Evolutionary conservation across 768 basidiomycete species (phyloP).

Genomic region (Kwoniella dendrophila): DNA sequence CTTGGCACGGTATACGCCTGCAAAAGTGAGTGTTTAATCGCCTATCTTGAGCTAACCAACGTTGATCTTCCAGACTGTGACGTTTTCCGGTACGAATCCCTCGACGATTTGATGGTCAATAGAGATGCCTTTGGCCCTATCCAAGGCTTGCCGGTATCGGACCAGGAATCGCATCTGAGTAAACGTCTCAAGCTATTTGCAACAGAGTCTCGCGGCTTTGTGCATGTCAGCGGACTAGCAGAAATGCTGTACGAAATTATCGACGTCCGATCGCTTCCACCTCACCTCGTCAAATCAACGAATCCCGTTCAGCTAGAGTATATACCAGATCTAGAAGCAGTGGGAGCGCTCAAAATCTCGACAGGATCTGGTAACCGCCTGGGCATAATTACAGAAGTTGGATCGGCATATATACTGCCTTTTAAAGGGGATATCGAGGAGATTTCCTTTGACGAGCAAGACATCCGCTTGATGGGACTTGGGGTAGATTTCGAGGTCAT

Average conservation of each 20-base stretch:
- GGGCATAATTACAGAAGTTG: constrained; percentile 29
- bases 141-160: not conserved
- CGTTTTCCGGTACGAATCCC: constrained; percentile 13
- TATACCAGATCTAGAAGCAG: constrained; percentile 39
- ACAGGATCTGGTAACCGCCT: constrained; percentile 29
- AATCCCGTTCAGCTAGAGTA: constrained; percentile 2
- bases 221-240: constrained; percentile 10
- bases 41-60: not conserved
- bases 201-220: constrained; percentile 38
- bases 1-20: constrained; percentile 24
- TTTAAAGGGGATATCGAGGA: constrained; percentile 24
- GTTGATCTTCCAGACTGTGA: constrained; percentile 4
- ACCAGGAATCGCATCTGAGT: too few species aligned
- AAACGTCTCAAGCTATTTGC: constrained; percentile 14
- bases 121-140: not conserved
- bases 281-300: not conserved
- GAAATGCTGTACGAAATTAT: constrained; percentile 33
- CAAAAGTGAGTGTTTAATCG: constrained; percentile 7
- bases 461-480: constrained; percentile 32
- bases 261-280: constrained; percentile 7
- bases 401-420: constrained; percentile 31
- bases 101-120: constrained; percentile 21
- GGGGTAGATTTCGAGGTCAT: constrained; percentile 39
- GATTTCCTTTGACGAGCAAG: constrained; percentile 23
- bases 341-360: constrained; percentile 18